phyloP scores from a whole-genome alignment of 164 flowering plant species.

The Echeveria elegans region DNA sequence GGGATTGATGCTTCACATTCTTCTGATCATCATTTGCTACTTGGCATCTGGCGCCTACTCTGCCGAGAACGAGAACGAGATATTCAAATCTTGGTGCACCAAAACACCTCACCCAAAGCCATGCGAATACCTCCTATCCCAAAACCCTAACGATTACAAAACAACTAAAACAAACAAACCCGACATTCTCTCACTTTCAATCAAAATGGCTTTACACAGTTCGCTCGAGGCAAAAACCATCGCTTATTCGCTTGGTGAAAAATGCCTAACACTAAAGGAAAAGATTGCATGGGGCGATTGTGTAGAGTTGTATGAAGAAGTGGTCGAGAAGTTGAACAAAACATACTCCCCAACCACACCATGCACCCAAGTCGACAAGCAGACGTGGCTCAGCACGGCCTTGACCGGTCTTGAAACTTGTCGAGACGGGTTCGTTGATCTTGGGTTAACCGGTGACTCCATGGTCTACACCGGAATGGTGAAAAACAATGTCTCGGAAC shows the following conservation, averaged over 20 bases:
- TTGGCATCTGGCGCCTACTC: slow-evolving; percentile 13
- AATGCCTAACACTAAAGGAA: slow-evolving; percentile 34
- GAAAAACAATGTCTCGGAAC: slow-evolving; percentile 37
- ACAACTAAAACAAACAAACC: slow-evolving; percentile 21
- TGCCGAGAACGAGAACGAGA: too few species aligned
- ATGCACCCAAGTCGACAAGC: slow-evolving; percentile 36
- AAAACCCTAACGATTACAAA: slow-evolving; percentile 10
- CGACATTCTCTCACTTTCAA: slow-evolving; percentile 32
- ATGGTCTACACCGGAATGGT: slow-evolving; percentile 29
- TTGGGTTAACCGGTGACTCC: slow-evolving; percentile 31
- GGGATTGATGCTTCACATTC: too few species aligned
- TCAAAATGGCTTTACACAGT: slow-evolving; percentile 39
- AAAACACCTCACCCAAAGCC: slow-evolving; percentile 56
- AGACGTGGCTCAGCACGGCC: slow-evolving; percentile 80
- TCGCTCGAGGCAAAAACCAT: slow-evolving; percentile 22
- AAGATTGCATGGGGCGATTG: slow-evolving; percentile 72
- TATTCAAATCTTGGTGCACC: slow-evolving; percentile 48
- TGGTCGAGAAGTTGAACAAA: slow-evolving; percentile 34
- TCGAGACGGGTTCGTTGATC: slow-evolving; percentile 41
- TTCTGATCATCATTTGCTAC: too few species aligned
- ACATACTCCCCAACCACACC: slow-evolving; percentile 24
- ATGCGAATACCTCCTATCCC: slow-evolving; percentile 42
- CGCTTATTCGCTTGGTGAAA: slow-evolving; percentile 26
- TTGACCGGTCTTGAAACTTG: slow-evolving; percentile 73
- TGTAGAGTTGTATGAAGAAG: slow-evolving; percentile 40